These are phyloP conservation scores for Amanita inopinata DNA, from an alignment of 768 basidiomycete species.

Conservation along the genomic window DNA sequence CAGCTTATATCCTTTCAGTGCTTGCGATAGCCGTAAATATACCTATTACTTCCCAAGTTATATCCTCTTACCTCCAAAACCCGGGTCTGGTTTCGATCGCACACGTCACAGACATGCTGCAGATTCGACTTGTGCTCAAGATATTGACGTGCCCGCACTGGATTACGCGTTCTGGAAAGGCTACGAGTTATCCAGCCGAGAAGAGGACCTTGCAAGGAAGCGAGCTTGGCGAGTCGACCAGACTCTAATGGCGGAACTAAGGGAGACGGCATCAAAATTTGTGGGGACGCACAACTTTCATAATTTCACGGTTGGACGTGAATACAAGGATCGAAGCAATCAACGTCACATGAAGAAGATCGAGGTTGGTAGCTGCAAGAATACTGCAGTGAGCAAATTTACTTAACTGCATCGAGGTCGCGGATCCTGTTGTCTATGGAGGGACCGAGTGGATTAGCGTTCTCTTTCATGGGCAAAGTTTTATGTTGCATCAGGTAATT, in stretches of 20 bases:
- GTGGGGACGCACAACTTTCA: slow-evolving; percentile 95
- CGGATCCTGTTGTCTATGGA: slow-evolving; percentile 82
- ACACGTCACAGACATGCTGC: slow-evolving; percentile 26
- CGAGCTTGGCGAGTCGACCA: slow-evolving; percentile 57
- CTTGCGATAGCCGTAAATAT: slow-evolving; percentile 94
- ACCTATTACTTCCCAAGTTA: slow-evolving; percentile 96
- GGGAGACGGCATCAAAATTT: slow-evolving; percentile 50
- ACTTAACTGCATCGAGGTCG: slow-evolving; percentile 36
- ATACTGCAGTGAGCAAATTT: no score
- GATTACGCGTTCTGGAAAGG: slow-evolving; percentile 58
- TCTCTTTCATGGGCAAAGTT: slow-evolving; percentile 92
- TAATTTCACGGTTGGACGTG: slow-evolving; percentile 89
- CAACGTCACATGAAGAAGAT: slow-evolving; percentile 84
- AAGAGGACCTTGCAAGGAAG: slow-evolving; percentile 58
- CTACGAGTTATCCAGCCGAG: slow-evolving; percentile 27
- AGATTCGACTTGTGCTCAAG: slow-evolving; percentile 16
- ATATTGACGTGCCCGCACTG: slow-evolving; percentile 13
- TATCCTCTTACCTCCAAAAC: slow-evolving; percentile 83
- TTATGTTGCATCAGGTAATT: slow-evolving; percentile 93
- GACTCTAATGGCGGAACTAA: slow-evolving; percentile 46
- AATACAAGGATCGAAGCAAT: slow-evolving; percentile 74
- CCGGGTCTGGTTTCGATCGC: slow-evolving; percentile 51
- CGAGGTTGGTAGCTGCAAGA: no score
- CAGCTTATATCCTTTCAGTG: slow-evolving; percentile 29
- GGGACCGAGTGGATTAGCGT: slow-evolving; percentile 94